Conservation (phyloP, 352 stramenopile genomes). For the Phytophthora capsici region DNA sequence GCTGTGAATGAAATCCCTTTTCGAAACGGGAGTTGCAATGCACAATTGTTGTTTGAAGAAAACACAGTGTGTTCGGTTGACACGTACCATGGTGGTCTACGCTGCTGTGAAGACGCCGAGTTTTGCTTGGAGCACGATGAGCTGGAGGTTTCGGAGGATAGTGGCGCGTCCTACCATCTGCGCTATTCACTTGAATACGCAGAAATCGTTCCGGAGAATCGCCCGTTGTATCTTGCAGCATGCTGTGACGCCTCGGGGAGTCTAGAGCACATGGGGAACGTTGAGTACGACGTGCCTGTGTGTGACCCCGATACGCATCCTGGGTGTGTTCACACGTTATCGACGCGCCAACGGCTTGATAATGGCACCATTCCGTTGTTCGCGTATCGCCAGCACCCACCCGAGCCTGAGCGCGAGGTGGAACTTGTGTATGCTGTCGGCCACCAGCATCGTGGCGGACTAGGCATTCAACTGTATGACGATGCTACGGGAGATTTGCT, state of each 20-base stretch:
- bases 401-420: slow-evolving; percentile 53
- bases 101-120: slow-evolving; percentile 78
- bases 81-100: slow-evolving; percentile 74
- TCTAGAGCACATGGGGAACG: slow-evolving; percentile 65
- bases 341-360: slow-evolving; percentile 70
- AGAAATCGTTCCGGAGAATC: slow-evolving; percentile 58
- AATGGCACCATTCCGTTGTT: slow-evolving; percentile 35
- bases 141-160: slow-evolving; percentile 32
- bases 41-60: slow-evolving; percentile 66
- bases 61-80: slow-evolving; percentile 69
- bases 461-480: slow-evolving; percentile 81
- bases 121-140: slow-evolving; percentile 72
- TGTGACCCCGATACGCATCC: slow-evolving; percentile 72
- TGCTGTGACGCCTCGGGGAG: slow-evolving; percentile 78
- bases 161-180: slow-evolving; percentile 60
- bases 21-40: slow-evolving; percentile 54
- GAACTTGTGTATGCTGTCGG: slow-evolving; percentile 83
- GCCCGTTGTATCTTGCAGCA: slow-evolving; percentile 66
- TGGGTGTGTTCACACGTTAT: slow-evolving; percentile 80
- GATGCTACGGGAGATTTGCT: slow-evolving; percentile 70
- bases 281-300: slow-evolving; percentile 80
- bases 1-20: slow-evolving; percentile 67
- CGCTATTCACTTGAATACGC: slow-evolving; percentile 84
- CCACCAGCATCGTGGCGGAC: slow-evolving; percentile 75
- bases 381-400: slow-evolving; percentile 27